phyloP scores from a whole-genome alignment of 176 grass and related monocot species.

The Cocos nucifera region DNA sequence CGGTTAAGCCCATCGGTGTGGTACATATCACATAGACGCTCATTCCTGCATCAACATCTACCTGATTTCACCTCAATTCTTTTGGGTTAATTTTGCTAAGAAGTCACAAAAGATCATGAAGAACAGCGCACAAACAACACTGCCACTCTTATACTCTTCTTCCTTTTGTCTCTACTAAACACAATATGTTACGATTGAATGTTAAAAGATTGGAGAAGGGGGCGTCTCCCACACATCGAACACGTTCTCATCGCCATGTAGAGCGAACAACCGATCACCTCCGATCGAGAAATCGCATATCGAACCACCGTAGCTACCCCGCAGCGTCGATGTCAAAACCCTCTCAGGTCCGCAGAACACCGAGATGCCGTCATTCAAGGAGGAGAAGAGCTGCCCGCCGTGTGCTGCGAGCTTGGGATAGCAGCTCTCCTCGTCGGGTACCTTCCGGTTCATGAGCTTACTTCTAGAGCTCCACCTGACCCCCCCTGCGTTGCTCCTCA shows the following conservation, averaged over 20 bases:
- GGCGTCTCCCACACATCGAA: conserved; percentile 96
- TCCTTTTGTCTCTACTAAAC: too few species aligned
- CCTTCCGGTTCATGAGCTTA: conserved; percentile 78
- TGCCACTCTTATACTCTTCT: too few species aligned
- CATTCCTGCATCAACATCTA: too few species aligned
- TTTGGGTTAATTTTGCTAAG: background rate
- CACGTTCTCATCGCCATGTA: conserved; percentile 97
- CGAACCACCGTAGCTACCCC: conserved; percentile 61
- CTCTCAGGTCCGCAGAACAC: conserved; percentile 81
- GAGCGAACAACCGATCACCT: conserved; percentile 71
- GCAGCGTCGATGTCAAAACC: conserved; percentile 76
- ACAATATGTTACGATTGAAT: background rate
- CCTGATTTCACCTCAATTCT: background rate
- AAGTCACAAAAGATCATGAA: background rate
- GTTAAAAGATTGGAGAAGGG: conserved; percentile 55
- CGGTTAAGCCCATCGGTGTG: background rate
- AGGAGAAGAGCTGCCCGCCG: conserved; percentile 85
- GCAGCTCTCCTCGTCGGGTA: conserved; percentile 76
- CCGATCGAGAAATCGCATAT: conserved; percentile 98
- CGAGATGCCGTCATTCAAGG: conserved; percentile 90
- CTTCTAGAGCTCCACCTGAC: conserved; percentile 93
- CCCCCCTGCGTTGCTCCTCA: conserved; percentile 30
- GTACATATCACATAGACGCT: too few species aligned
- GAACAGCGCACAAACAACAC: too few species aligned
- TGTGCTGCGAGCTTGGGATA: conserved; percentile 89